Base-by-base conservation (phyloP, 208 protist genomes). In the Acanthamoeba royreba region DNA sequence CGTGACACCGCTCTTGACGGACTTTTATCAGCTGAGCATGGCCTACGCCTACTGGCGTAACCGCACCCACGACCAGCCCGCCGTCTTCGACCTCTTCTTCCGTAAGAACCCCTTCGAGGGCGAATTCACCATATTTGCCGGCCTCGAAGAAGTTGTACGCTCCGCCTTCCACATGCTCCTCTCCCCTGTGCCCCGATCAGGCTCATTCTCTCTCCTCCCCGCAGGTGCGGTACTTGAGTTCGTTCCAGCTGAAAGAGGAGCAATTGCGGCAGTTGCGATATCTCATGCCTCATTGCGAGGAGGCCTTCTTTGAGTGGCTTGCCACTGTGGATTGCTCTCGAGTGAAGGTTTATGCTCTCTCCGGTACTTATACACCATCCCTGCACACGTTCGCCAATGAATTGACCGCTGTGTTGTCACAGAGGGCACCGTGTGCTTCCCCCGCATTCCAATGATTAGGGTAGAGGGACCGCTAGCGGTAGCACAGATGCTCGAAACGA, bases 21-120 rank as follows among this genome's bases (percentile, higher is more conserved):
- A 53, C 8, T 22, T 96, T 19, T 97, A 97, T 66, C 96, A 97
- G 55, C 69, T 97, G 33, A 97, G 96, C 38, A 97, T 97, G 96
- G 96, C 95, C 4, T 97, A 97, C 47, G 95, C 74, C n/a, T 94
- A 98, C 8, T 97, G 96, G 96, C 69, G 95, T n/a, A 95, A 86
- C 31, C n/a, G 83, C 17, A 77, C 86, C 35, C 96, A 97, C 52
- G 88, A 98, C 2, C 45, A 95, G 7, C 42, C 46, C 47, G 58
- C 97, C 0, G 96, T 97, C 4, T 98, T 98, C 92, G 98, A 98
- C 90, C 55, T 98, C 0, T 98, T 97, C 93, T 98, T 98, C 87
- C 95, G 98, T 66, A 98, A 98, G 77, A 96, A 96, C 46, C 98
- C 98, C 9, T 98, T 98, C 72, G 58, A 97, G 33, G 98, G 98